Evolutionary conservation across 495 filamentous ascomycete genomes (phyloP), one percentile per base, ranked within the genome.

Genomic region (Hypomontagnella monticulosa): DNA sequence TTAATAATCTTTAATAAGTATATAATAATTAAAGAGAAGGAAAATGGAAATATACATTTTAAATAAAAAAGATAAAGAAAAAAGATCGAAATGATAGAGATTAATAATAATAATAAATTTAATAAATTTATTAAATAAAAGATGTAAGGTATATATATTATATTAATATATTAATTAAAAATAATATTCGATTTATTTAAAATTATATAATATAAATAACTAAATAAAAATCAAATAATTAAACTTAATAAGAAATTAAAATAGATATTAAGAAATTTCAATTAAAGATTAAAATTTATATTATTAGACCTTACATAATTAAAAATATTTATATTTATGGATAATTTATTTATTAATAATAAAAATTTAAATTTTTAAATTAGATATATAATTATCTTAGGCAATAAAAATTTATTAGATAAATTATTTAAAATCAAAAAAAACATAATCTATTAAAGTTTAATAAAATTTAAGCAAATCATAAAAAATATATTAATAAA

Each of bases 371-470:
- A 10, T 38, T 38, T 10, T 38, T 38, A 38, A 10, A 38, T 38
- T 10, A 10, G n/a, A 38, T 38, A 38, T 38, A 10, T 4, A 38
- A 14, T 38, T 10, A 3, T 38, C 2, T 3, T 38, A 3, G 11
- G 3, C 2, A 38, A 38, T 38, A 10, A 38, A 10, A 38, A 12
- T 38, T 4, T 38, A 38, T 12, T 12, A 12, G 11, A 38, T 3
- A 10, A 38, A 38, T 12, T 3, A 38, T 38, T 38, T 38, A 38
- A 12, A 4, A 38, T 38, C 23, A 27, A 38, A 38, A 10, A 38
- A 38, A 43, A 43, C 18, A 43, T 43, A 14, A 43, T 43, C 1
- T 43, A 43, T 43, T 43, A 43, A 43, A 43, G 15, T 16, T 43
- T 18, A 8, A 43, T 43, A 15, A 43, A 43, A 43, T 27, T 27